Percentiles rank a stretch among this genome's conserved stretches.
Evolutionary conservation across 306 rosid genomes (phyloP).

Genomic region (Pterocarpus santalinus): DNA sequence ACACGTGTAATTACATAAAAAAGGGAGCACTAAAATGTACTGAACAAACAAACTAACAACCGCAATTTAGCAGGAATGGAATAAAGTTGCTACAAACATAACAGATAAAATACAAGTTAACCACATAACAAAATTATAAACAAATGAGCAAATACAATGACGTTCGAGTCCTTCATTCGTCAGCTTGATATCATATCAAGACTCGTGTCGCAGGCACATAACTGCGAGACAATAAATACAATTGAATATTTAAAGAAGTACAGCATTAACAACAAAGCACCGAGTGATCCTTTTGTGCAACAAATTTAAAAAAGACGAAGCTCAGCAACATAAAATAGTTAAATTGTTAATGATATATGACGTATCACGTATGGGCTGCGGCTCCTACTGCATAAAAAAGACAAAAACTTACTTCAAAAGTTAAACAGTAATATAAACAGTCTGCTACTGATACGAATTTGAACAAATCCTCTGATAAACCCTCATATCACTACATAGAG

Average conservation of each 20-base stretch:
- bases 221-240: neutral
- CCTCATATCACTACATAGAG: neutral
- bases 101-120: neutral
- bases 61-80: neutral
- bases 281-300: neutral
- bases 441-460: neutral
- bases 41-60: neutral
- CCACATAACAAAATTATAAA: neutral
- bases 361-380: neutral
- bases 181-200: neutral
- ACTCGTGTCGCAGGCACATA: neutral
- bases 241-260: neutral
- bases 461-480: slow-evolving; percentile 7
- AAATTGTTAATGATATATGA: neutral
- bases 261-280: neutral
- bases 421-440: neutral
- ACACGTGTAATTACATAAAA: slow-evolving; percentile 17
- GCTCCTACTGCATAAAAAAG: neutral
- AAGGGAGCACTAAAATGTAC: neutral
- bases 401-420: neutral
- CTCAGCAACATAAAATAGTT: neutral
- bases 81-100: neutral
- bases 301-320: neutral
- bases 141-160: neutral
- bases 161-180: neutral